A percentile compares a stretch with the other conserved stretches of the same genome.
These are phyloP conservation scores for Phytophthora constricta DNA, from an alignment of 352 stramenopile species.

Conservation along the genomic window DNA sequence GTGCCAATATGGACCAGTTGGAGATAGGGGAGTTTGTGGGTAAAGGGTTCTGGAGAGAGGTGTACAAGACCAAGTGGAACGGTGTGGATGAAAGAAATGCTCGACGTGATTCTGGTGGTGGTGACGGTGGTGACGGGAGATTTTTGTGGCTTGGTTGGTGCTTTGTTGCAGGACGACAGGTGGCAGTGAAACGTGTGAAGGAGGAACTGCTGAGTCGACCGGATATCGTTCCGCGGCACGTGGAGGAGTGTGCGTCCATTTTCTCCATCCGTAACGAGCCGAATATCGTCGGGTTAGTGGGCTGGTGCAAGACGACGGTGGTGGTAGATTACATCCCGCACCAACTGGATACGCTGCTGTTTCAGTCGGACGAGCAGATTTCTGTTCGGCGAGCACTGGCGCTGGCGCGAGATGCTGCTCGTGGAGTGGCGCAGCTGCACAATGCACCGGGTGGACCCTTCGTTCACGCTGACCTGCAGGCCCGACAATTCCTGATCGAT, in stretches of 20 bases:
- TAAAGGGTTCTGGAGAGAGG: conserved; percentile 75
- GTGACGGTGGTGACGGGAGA: no score
- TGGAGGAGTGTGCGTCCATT: conserved; percentile 74
- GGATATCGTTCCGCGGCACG: conserved; percentile 75
- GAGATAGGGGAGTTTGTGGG: conserved; percentile 59
- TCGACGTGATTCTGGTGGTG: no score
- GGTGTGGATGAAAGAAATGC: conserved; percentile 31
- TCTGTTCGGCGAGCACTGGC: conserved; percentile 55
- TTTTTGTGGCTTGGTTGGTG: conserved; percentile 1
- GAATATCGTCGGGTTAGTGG: conserved; percentile 75
- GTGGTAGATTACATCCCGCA: conserved; percentile 77
- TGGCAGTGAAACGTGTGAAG: conserved; percentile 79
- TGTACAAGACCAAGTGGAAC: conserved; percentile 77
- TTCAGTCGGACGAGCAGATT: conserved; percentile 49
- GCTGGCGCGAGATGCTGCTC: conserved; percentile 59
- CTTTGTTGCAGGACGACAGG: conserved; percentile 46
- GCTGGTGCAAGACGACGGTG: conserved; percentile 80
- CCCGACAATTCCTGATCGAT: conserved; percentile 83
- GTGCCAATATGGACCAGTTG: conserved; percentile 66
- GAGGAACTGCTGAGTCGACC: conserved; percentile 54
- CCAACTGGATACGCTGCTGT: conserved; percentile 69
- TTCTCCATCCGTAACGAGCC: conserved; percentile 72
- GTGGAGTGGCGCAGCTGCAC: conserved; percentile 73
- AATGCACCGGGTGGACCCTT: conserved; percentile 67
- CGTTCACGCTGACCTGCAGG: conserved; percentile 82